Evolutionary conservation across 768 basidiomycete genomes (phyloP).

Genomic region (Coprinopsis cinerea): DNA sequence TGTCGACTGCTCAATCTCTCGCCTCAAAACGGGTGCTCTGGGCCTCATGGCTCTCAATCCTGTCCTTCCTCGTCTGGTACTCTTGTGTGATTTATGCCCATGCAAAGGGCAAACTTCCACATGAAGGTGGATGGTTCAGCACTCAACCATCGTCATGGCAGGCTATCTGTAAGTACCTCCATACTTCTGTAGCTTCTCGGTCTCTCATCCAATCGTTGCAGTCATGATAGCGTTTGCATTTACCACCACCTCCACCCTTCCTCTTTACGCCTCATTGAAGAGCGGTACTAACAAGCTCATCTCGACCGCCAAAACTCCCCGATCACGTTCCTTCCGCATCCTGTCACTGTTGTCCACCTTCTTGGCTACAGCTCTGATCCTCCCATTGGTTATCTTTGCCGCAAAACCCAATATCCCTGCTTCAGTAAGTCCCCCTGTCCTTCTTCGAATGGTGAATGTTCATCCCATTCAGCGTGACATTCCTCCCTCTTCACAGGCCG

Average conservation of each 20-base stretch:
- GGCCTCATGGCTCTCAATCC: constrained; percentile 53
- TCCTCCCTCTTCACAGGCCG: constrained; percentile 9
- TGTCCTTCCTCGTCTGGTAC: constrained; percentile 59
- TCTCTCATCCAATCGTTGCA: constrained; percentile 19
- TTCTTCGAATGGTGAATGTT: constrained; percentile 11
- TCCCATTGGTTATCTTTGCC: constrained; percentile 54
- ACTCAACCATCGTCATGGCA: constrained; percentile 51
- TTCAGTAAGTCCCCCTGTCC: constrained; percentile 16
- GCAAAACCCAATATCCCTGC: constrained; percentile 23
- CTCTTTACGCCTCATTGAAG: constrained; percentile 57
- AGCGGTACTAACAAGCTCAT: constrained; percentile 33
- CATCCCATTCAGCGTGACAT: constrained; percentile 18
- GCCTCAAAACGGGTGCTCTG: constrained; percentile 48
- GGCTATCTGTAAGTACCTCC: constrained; percentile 47
- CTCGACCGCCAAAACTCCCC: constrained; percentile 38
- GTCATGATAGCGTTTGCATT: constrained; percentile 61
- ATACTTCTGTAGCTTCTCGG: constrained; percentile 4
- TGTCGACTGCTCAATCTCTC: constrained; percentile 52
- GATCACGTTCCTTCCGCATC: constrained; percentile 50
- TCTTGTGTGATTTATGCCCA: constrained; percentile 47
- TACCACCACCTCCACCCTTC: constrained; percentile 57
- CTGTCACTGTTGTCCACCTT: constrained; percentile 47
- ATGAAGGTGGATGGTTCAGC: constrained; percentile 27
- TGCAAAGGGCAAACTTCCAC: constrained; percentile 34
- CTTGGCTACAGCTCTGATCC: constrained; percentile 41